Base-by-base conservation (phyloP, 2,329 filamentous ascomycete species). In the Ophiocordyceps camponoti-floridani region DNA sequence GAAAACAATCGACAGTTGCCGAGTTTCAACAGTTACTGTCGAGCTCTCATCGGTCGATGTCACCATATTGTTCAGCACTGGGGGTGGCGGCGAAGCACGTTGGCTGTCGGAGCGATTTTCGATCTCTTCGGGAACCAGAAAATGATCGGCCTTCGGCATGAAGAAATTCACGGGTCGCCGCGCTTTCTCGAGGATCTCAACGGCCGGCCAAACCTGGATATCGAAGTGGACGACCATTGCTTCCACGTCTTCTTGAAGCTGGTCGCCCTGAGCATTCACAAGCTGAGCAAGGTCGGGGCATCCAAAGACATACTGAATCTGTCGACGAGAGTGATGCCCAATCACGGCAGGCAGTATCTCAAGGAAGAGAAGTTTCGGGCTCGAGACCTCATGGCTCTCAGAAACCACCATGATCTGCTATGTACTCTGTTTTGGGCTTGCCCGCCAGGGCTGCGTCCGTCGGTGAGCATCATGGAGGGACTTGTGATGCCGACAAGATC, bases 161-260 rank as follows among this genome's bases (percentile, higher is more conserved):
- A 82, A 54, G 73, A 79, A 53, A 72, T 69, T 1, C 73, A 73
- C 51, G 65, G 65, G 45, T 82, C 78, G 4, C 75, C 78, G 0
- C 61, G 58, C 3, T 82, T 82, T 44, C 61, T 82, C 0, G 74
- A 79, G 42, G 62, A 73, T 16, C 67, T 82, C 2, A 62, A 58
- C 26, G 52, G 51, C 9, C 56, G 53, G 2, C 69, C 72, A 1
- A 68, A 62, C 0, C 58, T 82, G 6, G 58, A 58, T 1, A 57
- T 79, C 13, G 65, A 72, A 16, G 59, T 66, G 1, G 67, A 71
- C 40, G 79, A 83, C 52, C 66, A 66, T 18, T 81, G 76, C 52
- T 83, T 82, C 51, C 77, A 82, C 53, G 70, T 82, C 19, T 78
- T 82, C 44, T 62, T 82, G 43, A 83, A 82, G 54, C 66, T 79